Evolutionary conservation across 768 basidiomycete genomes (phyloP).

Genomic region (Asterophora parasitica): DNA sequence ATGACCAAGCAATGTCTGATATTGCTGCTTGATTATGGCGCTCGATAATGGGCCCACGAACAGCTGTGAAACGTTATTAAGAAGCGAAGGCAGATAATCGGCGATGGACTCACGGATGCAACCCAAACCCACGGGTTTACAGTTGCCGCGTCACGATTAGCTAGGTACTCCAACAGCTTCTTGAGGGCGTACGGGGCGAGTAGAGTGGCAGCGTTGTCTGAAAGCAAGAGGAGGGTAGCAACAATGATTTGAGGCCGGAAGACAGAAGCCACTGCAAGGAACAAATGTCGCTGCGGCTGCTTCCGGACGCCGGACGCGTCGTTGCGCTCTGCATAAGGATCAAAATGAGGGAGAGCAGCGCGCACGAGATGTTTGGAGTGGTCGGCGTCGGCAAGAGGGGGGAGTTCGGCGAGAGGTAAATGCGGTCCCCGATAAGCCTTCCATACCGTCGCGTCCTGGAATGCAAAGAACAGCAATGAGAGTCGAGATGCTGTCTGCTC

Average conservation of each 20-base stretch:
- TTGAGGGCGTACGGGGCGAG: conserved; percentile 35
- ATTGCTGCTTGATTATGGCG: conserved; percentile 12
- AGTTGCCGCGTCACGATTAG: conserved; percentile 41
- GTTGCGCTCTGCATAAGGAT: conserved; percentile 16
- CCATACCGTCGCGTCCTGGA: conserved; percentile 48
- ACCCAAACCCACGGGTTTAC: conserved; percentile 72
- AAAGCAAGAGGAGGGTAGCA: conserved; percentile 22
- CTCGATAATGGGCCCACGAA: conserved; percentile 12
- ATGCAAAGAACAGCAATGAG: conserved; percentile 40
- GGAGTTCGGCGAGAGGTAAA: conserved; percentile 46
- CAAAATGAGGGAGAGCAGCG: conserved; percentile 20
- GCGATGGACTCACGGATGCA: conserved; percentile 20
- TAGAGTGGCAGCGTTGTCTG: conserved; percentile 21
- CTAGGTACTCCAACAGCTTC: conserved; percentile 33
- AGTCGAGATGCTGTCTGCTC: conserved; percentile 48
- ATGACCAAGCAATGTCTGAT: conserved; percentile 32
- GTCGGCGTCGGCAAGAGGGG: conserved; percentile 64
- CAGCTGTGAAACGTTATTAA: conserved; percentile 38
- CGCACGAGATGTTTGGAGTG: conserved; percentile 22
- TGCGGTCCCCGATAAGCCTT: conserved; percentile 39
- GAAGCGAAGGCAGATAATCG: conserved; percentile 37
- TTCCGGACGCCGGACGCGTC: conserved; percentile 33
- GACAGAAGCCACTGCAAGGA: conserved; percentile 36
- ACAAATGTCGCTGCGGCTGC: conserved; percentile 30
- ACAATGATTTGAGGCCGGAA: conserved; percentile 27